Conservation (phyloP, 306 rosid species). For the Sechiopsis laciniata region DNA sequence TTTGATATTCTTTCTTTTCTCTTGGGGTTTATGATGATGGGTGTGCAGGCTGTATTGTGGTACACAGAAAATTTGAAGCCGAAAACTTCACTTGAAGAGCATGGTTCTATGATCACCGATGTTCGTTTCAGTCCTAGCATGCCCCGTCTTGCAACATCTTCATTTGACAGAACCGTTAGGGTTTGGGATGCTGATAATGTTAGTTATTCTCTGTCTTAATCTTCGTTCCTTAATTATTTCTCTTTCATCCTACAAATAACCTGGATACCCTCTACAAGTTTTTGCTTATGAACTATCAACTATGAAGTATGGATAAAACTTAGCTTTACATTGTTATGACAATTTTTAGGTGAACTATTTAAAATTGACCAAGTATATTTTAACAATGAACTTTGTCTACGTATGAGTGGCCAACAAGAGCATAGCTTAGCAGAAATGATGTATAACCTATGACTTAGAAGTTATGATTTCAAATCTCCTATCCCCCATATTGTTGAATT, state of each 20-base stretch:
- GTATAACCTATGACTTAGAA: no score
- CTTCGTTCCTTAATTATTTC: slow-evolving; percentile 9
- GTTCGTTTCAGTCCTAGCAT: slow-evolving; percentile 91
- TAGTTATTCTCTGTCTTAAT: slow-evolving; percentile 32
- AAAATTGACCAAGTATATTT: neutral
- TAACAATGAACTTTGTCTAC: neutral
- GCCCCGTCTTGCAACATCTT: slow-evolving; percentile 89
- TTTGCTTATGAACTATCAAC: neutral
- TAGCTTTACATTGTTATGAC: neutral
- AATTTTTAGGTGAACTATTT: neutral
- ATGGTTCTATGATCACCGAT: slow-evolving; percentile 73
- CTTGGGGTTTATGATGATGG: slow-evolving; percentile 22
- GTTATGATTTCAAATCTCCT: no score
- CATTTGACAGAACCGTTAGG: slow-evolving; percentile 91
- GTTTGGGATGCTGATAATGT: slow-evolving; percentile 99
- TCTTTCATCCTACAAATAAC: neutral
- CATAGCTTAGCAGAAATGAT: no score
- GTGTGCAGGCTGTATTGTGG: slow-evolving; percentile 82
- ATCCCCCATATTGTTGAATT: no score
- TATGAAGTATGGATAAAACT: neutral
- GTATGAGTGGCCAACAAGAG: neutral
- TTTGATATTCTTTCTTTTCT: neutral
- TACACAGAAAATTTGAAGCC: slow-evolving; percentile 63
- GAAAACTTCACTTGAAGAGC: slow-evolving; percentile 78
- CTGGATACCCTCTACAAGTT: neutral